Conservation (phyloP, 1,139 yeast genomes). For the Scheffersomyces lignicola region DNA sequence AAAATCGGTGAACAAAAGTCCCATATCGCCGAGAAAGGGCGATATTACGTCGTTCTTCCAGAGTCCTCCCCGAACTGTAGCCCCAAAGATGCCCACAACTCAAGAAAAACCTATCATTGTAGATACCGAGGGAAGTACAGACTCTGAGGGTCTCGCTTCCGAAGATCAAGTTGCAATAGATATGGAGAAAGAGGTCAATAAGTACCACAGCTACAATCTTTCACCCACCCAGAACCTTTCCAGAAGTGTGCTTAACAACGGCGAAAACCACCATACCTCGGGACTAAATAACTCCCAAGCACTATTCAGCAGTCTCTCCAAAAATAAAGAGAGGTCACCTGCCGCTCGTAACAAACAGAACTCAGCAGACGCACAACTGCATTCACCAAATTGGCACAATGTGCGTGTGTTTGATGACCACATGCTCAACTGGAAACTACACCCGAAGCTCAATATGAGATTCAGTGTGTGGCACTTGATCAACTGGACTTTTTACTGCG, state of each 20-base stretch:
- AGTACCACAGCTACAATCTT: constrained; percentile 13
- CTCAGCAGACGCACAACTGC: background rate
- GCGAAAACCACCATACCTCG: constrained; percentile 12
- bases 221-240: constrained; percentile 1
- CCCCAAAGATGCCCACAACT: background rate
- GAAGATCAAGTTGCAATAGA: constrained; percentile 7
- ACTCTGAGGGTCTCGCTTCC: constrained; percentile 24
- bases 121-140: constrained; percentile 15
- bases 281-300: constrained; percentile 18
- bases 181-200: constrained; percentile 21
- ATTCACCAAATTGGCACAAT: constrained; percentile 11
- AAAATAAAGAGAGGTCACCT: background rate
- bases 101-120: background rate
- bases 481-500: constrained; percentile 39
- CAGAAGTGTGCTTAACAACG: background rate
- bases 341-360: background rate
- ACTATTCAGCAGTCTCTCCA: constrained; percentile 10
- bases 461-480: constrained; percentile 34
- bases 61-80: background rate
- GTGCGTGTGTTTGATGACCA: constrained; percentile 33
- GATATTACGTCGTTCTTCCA: background rate
- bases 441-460: constrained; percentile 17
- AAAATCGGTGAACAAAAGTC: background rate
- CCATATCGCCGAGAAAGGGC: constrained; percentile 3
- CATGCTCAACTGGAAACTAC: constrained; percentile 23